These are phyloP conservation scores for Aspergillus ruber DNA, from an alignment of 2,329 filamentous ascomycete genomes.

Conservation along the genomic window DNA sequence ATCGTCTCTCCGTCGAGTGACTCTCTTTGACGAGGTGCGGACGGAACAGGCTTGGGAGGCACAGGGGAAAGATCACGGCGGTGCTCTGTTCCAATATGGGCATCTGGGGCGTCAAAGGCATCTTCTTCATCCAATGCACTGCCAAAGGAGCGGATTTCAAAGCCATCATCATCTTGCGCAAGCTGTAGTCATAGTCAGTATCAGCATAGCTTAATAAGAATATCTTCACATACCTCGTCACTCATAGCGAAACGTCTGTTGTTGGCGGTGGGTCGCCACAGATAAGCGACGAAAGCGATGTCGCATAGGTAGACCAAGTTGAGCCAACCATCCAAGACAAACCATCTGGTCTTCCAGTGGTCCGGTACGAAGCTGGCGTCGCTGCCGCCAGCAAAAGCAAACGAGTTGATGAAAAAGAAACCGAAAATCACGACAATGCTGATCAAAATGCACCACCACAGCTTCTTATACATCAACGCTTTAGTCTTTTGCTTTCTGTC, in stretches of 20 bases:
- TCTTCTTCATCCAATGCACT: slow-evolving; percentile 64
- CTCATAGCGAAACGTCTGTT: slow-evolving; percentile 98
- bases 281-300: slow-evolving; percentile 85
- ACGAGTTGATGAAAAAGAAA: slow-evolving; percentile 98
- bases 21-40: slow-evolving; percentile 48
- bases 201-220: neutral
- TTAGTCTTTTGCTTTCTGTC: slow-evolving; percentile 92
- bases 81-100: slow-evolving; percentile 23
- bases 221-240: slow-evolving; percentile 61
- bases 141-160: slow-evolving; percentile 89
- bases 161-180: slow-evolving; percentile 96
- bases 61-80: slow-evolving; percentile 34
- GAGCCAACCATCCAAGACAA: slow-evolving; percentile 93
- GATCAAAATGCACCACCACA: slow-evolving; percentile 94
- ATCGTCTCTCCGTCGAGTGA: slow-evolving; percentile 86
- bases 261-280: slow-evolving; percentile 94
- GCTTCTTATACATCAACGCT: slow-evolving; percentile 91
- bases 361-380: slow-evolving; percentile 88
- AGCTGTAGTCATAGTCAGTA: slow-evolving; percentile 49
- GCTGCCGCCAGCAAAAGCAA: slow-evolving; percentile 79
- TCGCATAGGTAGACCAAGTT: slow-evolving; percentile 95
- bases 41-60: slow-evolving; percentile 47
- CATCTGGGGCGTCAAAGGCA: slow-evolving; percentile 33
- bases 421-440: slow-evolving; percentile 94
- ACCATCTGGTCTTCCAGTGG: slow-evolving; percentile 98